Evolutionary conservation across 192 early-diverging fungal genomes (phyloP).

Genomic region (Coemansia sp.): DNA sequence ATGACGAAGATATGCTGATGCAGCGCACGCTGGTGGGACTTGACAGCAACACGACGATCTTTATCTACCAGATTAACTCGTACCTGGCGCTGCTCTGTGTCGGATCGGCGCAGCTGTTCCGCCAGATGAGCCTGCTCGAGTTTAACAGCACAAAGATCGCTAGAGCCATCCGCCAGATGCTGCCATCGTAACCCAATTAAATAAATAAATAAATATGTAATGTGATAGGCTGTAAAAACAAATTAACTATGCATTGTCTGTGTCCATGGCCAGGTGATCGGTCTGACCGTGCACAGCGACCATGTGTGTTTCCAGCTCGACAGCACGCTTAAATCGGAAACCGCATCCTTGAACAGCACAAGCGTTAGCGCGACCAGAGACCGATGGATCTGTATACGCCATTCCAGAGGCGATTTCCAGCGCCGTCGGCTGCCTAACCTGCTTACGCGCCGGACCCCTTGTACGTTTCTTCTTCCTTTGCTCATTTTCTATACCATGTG

Average conservation of each 20-base stretch:
- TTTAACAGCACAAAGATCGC: conserved; percentile 48
- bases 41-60: conserved; percentile 22
- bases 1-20: conserved; percentile 19
- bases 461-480: neutral
- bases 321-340: conserved; percentile 47
- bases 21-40: conserved; percentile 30
- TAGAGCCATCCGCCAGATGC: conserved; percentile 49
- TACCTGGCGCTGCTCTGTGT: conserved; percentile 37
- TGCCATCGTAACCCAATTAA: conserved; percentile 10
- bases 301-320: conserved; percentile 32
- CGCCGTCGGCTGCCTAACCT: conserved; percentile 11
- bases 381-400: conserved; percentile 38
- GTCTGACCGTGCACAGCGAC: conserved; percentile 23
- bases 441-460: neutral
- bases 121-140: conserved; percentile 47
- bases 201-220: too few species aligned
- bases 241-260: too few species aligned
- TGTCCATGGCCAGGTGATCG: neutral
- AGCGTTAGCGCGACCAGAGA: conserved; percentile 29
- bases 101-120: conserved; percentile 19
- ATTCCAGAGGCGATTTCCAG: conserved; percentile 43
- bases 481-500: conserved; percentile 3
- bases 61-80: conserved; percentile 43
- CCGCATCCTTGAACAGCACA: conserved; percentile 30
- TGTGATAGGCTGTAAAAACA: too few species aligned